phyloP scores from a whole-genome alignment of 169 alveolate species.

The Cryptosporidium meleagridis region DNA sequence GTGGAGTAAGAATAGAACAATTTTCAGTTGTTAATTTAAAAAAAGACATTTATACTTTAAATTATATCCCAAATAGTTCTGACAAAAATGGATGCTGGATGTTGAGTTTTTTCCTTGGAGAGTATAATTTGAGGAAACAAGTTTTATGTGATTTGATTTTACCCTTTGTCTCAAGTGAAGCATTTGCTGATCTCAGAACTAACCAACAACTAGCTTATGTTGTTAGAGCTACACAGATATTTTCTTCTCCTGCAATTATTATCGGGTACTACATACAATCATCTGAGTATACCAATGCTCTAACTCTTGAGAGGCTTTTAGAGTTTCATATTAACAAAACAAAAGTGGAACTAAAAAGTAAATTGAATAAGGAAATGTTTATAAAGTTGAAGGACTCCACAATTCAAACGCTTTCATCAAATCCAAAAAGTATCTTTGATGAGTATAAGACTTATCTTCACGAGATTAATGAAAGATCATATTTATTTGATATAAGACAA shows the following conservation, averaged over 20 bases:
- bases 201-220: conserved; percentile 54
- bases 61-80: conserved; percentile 9
- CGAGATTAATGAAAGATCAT: conserved; percentile 59
- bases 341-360: not conserved
- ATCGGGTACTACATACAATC: conserved; percentile 66
- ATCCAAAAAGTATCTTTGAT: conserved; percentile 65
- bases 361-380: conserved; percentile 11
- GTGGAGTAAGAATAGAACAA: conserved; percentile 17
- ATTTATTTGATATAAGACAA: conserved; percentile 31
- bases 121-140: conserved; percentile 10
- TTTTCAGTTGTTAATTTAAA: conserved; percentile 18
- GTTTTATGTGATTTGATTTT: conserved; percentile 18
- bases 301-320: conserved; percentile 36
- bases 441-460: conserved; percentile 48
- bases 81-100: conserved; percentile 68
- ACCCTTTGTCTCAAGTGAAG: conserved; percentile 46
- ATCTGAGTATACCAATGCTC: conserved; percentile 60
- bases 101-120: conserved; percentile 33
- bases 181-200: conserved; percentile 59
- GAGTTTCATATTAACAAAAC: conserved; percentile 37
- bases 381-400: conserved; percentile 37
- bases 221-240: conserved; percentile 46
- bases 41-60: conserved; percentile 9
- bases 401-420: conserved; percentile 45
- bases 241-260: conserved; percentile 48